Percentiles rank a stretch among this genome's conserved stretches.
phyloP scores from a whole-genome alignment of 306 rosid genomes.

The Mucuna pruriens region DNA sequence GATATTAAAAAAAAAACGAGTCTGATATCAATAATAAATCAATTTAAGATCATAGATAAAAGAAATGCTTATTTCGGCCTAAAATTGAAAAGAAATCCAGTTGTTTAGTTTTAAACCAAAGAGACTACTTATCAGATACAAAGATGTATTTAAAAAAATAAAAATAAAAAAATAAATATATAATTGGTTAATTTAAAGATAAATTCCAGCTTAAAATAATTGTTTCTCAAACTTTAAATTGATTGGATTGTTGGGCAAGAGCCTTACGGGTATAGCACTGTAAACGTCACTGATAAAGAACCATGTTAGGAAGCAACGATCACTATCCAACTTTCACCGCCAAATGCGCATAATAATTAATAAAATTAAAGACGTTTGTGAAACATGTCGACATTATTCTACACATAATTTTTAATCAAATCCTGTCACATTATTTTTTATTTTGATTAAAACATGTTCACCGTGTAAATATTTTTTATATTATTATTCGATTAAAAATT shows the following conservation, averaged over 20 bases:
- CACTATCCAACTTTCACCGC: neutral
- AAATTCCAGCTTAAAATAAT: neutral
- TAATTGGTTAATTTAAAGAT: neutral
- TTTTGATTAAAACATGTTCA: too few relatives aligned
- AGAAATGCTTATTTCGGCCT: too few relatives aligned
- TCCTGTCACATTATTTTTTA: neutral
- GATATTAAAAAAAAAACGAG: too few relatives aligned
- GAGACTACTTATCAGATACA: too few relatives aligned
- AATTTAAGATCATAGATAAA: too few relatives aligned
- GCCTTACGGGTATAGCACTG: neutral
- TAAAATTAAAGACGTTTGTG: neutral
- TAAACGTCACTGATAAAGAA: neutral
- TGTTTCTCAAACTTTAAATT: neutral
- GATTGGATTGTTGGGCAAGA: slow-evolving; percentile 1
- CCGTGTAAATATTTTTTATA: too few relatives aligned
- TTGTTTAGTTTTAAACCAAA: too few relatives aligned
- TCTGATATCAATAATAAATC: too few relatives aligned
- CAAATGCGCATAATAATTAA: neutral
- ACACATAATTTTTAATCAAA: neutral
- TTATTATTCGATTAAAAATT: too few relatives aligned
- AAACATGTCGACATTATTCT: neutral
- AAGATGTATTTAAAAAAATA: neutral
- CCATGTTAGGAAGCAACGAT: neutral
- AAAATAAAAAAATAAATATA: neutral
- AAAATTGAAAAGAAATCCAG: too few relatives aligned